Conservation (phyloP, 768 basidiomycete genomes). For the Lentinula boryana region DNA sequence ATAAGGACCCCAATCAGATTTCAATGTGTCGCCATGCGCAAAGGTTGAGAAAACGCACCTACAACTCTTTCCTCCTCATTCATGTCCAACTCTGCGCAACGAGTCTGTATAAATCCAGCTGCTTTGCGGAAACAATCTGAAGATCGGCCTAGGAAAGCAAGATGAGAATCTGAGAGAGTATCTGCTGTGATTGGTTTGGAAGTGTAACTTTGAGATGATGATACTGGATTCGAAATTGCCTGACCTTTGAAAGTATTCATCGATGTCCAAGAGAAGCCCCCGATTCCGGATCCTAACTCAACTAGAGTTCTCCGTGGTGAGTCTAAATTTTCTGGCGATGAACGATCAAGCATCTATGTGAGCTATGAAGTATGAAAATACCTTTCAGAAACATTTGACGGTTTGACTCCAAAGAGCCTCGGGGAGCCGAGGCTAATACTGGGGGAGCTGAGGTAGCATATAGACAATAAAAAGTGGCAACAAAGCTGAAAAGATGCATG, state of each 20-base stretch:
- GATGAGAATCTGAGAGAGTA: not conserved
- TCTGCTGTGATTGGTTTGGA: not conserved
- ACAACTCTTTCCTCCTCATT: constrained; percentile 55
- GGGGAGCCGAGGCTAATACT: not conserved
- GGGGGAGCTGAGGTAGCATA: not conserved
- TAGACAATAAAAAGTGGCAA: not conserved
- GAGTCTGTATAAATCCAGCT: constrained; percentile 37
- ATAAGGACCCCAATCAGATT: too few relatives aligned
- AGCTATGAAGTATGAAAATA: not conserved
- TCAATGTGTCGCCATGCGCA: not conserved
- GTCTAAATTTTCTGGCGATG: not conserved
- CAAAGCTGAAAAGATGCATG: not conserved
- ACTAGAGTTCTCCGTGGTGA: not conserved
- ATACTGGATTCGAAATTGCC: too few relatives aligned
- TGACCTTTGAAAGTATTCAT: not conserved
- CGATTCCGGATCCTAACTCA: not conserved
- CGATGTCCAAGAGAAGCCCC: not conserved
- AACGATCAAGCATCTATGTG: too few relatives aligned
- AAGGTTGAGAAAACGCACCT: constrained; percentile 27
- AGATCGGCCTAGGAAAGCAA: constrained; percentile 1
- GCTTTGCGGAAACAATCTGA: constrained; percentile 63
- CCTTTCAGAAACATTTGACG: not conserved
- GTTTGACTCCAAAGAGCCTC: not conserved
- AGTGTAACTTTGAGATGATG: too few relatives aligned
- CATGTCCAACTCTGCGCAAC: constrained; percentile 54